A percentile compares a stretch with the other conserved stretches of the same genome.
Conservation (phyloP, 83 land plant genomes). For the Thuja plicata region DNA sequence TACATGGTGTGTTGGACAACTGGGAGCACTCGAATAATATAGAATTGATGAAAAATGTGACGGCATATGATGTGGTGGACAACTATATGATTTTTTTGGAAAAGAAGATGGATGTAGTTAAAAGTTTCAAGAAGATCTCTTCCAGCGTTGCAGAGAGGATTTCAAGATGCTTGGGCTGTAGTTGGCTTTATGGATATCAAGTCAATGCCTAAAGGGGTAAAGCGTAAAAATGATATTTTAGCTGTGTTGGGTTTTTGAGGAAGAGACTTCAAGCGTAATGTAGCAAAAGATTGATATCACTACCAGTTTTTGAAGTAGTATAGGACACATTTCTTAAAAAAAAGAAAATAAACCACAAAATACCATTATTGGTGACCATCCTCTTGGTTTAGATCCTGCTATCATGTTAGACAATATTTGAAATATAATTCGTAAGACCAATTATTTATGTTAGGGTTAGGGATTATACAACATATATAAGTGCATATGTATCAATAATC, state of each 20-base stretch:
- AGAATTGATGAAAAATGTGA: not conserved
- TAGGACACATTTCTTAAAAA: not conserved
- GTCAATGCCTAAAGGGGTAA: not conserved
- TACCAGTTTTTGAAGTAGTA: not conserved
- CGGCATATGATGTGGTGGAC: not conserved
- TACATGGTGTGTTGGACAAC: not conserved
- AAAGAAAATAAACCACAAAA: too few species aligned
- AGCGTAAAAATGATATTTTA: too few species aligned
- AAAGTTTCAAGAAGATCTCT: not conserved
- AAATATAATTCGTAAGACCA: too few species aligned
- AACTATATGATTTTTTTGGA: not conserved
- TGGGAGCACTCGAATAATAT: not conserved
- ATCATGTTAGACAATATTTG: too few species aligned
- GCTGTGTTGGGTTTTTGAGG: not conserved
- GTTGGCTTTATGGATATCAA: not conserved
- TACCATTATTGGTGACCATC: not conserved
- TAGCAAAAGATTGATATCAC: not conserved
- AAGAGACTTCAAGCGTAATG: not conserved
- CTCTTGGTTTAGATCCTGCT: too few species aligned
- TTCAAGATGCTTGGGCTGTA: not conserved
- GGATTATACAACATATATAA: too few species aligned
- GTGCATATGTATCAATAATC: too few species aligned
- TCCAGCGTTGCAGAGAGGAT: not conserved
- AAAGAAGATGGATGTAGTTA: too few species aligned
- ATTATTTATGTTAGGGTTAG: too few species aligned